Evolutionary conservation across 148 eudicot genomes (phyloP).

Genomic region (Pouteria glomerata): DNA sequence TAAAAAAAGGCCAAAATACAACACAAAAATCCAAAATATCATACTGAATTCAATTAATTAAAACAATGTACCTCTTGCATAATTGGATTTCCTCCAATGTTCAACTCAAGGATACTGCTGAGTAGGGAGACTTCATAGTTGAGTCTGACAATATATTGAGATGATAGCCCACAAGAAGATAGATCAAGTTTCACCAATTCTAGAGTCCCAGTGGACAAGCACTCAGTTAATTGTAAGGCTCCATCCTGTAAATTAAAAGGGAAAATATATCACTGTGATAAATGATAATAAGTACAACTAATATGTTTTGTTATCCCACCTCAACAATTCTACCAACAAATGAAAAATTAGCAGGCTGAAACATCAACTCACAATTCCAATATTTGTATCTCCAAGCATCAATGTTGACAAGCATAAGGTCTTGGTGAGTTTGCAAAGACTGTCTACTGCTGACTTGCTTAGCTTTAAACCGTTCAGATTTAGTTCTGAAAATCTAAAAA

Average conservation of each 20-base stretch:
- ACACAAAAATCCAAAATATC: neutral
- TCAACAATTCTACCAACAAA: neutral
- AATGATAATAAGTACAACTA: neutral
- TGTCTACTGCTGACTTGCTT: conserved; percentile 53
- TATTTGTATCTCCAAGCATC: conserved; percentile 63
- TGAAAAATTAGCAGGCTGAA: neutral
- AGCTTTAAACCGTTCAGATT: conserved; percentile 73
- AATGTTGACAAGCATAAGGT: conserved; percentile 57
- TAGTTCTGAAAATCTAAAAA: conserved; percentile 70
- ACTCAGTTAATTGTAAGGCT: conserved; percentile 56
- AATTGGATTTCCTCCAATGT: conserved; percentile 68
- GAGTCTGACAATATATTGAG: conserved; percentile 39
- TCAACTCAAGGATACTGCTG: conserved; percentile 61
- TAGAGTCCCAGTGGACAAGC: conserved; percentile 51
- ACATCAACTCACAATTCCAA: conserved; percentile 63
- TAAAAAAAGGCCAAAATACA: neutral
- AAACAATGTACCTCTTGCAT: conserved; percentile 51
- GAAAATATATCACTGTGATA: neutral
- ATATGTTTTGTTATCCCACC: neutral
- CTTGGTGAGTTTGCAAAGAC: conserved; percentile 63
- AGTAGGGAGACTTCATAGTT: conserved; percentile 35
- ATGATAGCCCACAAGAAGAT: conserved; percentile 67
- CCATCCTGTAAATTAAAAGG: conserved; percentile 51
- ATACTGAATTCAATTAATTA: neutral
- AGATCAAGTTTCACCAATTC: conserved; percentile 72